phyloP scores from a whole-genome alignment of 768 basidiomycete species.

The Hysterangium stoloniferum region DNA sequence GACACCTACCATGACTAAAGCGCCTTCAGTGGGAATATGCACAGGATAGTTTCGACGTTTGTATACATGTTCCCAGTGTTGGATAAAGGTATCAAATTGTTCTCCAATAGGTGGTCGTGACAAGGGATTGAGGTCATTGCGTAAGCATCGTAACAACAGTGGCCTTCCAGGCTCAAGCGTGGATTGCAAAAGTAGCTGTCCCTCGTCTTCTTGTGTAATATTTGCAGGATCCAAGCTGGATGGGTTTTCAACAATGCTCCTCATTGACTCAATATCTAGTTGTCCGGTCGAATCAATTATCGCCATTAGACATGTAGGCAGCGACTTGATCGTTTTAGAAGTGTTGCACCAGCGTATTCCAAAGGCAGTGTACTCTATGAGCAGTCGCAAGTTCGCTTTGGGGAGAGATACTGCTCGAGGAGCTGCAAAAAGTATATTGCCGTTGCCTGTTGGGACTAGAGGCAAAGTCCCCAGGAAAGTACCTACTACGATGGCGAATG shows the following conservation, averaged over 20 bases:
- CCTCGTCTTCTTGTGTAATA: slow-evolving; percentile 42
- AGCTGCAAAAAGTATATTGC: not conserved
- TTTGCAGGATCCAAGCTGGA: slow-evolving; percentile 51
- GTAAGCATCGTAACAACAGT: slow-evolving; percentile 48
- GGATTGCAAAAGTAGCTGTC: slow-evolving; percentile 47
- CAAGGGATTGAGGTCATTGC: slow-evolving; percentile 58
- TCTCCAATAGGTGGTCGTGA: slow-evolving; percentile 35
- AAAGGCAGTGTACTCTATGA: slow-evolving; percentile 50
- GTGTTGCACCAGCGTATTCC: slow-evolving; percentile 60
- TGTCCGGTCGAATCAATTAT: slow-evolving; percentile 44
- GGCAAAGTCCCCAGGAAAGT: not conserved
- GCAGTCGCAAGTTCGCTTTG: not conserved
- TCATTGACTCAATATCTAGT: slow-evolving; percentile 54
- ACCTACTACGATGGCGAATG: not conserved
- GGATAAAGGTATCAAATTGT: slow-evolving; percentile 5
- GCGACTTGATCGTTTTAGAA: slow-evolving; percentile 41
- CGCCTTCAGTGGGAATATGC: slow-evolving; percentile 4
- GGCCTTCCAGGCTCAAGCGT: slow-evolving; percentile 47
- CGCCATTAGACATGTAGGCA: slow-evolving; percentile 56
- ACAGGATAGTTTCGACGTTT: not conserved
- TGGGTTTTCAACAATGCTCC: slow-evolving; percentile 39
- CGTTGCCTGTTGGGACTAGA: not conserved
- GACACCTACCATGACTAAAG: slow-evolving; percentile 2
- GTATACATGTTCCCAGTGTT: not conserved
- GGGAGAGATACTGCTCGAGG: not conserved